These are phyloP conservation scores for Debaryomycetaceae sp. DNA, from an alignment of 1,139 yeast species.

Conservation along the genomic window DNA sequence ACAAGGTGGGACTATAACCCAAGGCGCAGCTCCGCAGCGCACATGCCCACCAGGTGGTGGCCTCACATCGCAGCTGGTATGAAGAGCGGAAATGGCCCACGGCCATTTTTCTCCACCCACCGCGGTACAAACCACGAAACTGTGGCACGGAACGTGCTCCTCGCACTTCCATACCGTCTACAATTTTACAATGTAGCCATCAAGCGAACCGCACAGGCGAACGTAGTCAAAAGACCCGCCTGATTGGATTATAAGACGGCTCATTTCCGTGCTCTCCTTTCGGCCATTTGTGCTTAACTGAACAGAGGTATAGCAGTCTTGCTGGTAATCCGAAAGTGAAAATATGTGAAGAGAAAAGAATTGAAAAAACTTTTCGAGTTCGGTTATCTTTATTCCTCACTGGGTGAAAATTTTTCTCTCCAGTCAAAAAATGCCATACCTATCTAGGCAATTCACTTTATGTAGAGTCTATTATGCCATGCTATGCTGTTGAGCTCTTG, in stretches of 20 bases:
- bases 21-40: too few species aligned
- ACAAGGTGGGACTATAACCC: too few species aligned
- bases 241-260: constrained; percentile 34
- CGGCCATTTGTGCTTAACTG: constrained; percentile 53
- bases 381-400: not conserved
- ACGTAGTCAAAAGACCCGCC: constrained; percentile 4
- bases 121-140: not conserved
- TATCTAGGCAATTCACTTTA: not conserved
- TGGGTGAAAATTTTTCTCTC: not conserved
- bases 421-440: not conserved
- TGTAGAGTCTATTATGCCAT: constrained; percentile 1
- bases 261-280: constrained; percentile 35
- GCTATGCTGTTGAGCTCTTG: not conserved
- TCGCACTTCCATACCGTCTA: not conserved
- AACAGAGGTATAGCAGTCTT: constrained; percentile 35
- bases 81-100: too few species aligned
- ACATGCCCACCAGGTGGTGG: too few species aligned
- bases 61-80: too few species aligned
- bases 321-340: constrained; percentile 52
- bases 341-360: constrained; percentile 27
- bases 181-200: constrained; percentile 28
- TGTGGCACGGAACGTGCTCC: not conserved
- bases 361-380: constrained; percentile 6
- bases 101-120: too few species aligned
- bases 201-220: constrained; percentile 42